phyloP scores from a whole-genome alignment of 1,284 basidiomycete species.

The Austroboletus olivaceoglutinosus region DNA sequence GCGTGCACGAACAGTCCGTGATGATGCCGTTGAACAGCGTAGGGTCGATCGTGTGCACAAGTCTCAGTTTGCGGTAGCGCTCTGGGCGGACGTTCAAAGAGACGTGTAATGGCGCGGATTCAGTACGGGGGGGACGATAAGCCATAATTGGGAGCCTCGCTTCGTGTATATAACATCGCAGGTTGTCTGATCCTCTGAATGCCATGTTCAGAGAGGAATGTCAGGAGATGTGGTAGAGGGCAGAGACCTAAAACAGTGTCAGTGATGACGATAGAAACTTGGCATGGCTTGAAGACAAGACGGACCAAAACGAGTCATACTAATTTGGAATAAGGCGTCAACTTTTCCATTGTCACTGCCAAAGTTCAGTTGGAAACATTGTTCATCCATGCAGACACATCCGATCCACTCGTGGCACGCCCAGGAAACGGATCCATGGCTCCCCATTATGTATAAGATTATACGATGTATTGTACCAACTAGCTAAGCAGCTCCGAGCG shows the following conservation, averaged over 20 bases:
- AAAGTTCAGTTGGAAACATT: background rate
- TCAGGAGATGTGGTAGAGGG: background rate
- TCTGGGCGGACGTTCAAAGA: constrained; percentile 46
- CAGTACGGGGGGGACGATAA: constrained; percentile 33
- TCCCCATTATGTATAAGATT: constrained; percentile 24
- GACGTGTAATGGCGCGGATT: constrained; percentile 46
- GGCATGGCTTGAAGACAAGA: constrained; percentile 11
- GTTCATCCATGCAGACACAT: background rate
- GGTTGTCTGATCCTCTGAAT: constrained; percentile 41
- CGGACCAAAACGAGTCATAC: constrained; percentile 8
- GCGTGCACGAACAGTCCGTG: constrained; percentile 36
- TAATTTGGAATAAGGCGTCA: constrained; percentile 6
- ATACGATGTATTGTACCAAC: constrained; percentile 23
- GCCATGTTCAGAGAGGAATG: constrained; percentile 18
- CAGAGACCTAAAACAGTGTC: background rate
- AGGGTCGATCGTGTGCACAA: constrained; percentile 39
- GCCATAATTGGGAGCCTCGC: constrained; percentile 50
- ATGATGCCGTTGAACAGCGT: constrained; percentile 33
- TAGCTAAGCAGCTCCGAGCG: constrained; percentile 9
- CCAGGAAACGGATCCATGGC: too few species aligned
- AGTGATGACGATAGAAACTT: constrained; percentile 16
- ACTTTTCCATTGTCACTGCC: background rate
- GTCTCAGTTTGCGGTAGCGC: constrained; percentile 46
- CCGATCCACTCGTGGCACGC: background rate
- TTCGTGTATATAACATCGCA: constrained; percentile 46